Evolutionary conservation across 2,329 filamentous ascomycete species (phyloP), one percentile per base, ranked within the genome.

Genomic region (Colletotrichum sp.): DNA sequence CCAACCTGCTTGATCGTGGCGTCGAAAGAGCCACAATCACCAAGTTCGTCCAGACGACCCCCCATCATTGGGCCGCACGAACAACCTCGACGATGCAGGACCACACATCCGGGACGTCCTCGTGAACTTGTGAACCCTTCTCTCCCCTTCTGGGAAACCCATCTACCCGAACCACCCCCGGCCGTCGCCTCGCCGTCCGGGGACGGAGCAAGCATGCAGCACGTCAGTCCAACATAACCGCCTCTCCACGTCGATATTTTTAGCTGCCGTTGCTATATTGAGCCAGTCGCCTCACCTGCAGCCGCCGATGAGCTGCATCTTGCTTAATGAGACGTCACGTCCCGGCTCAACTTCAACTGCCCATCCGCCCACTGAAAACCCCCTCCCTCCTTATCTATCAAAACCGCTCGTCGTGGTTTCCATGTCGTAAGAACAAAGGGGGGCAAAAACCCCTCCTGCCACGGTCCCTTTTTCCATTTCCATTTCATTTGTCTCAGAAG

Each of bases 201-300:
- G 67, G 38, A 38, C 15, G 43, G 66, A 24, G 43, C 27, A 65
- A 36, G 47, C 58, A 57, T 36, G 43, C 57, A 18, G 63, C 63
- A 72, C 34, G 31, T 69, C 55, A 36, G n/a, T 55, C 67, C 55
- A 73, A 27, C 73, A 61, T 36, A 63, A 43, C 61, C 58, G 66
- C 64, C 43, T 51, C 57, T 66, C 63, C 62, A 16, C 57, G 74
- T 66, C 61, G 75, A 78, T 81, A 81, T 82, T 83, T 82, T 82
- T 82, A 80, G 81, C 76, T 73, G 66, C 70, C 74, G 74, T 79
- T 84, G 76, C 82, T 84, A 83, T 82, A 81, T 79, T 81, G 80
- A 81, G 82, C 76, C 36, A 74, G 75, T 77, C 82, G 81, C 79
- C 81, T 82, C 80, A 79, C 79, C 76, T 83, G 82, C 80, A 83